These are phyloP conservation scores for Babesia ovis DNA, from an alignment of 169 alveolate genomes.

Conservation along the genomic window DNA sequence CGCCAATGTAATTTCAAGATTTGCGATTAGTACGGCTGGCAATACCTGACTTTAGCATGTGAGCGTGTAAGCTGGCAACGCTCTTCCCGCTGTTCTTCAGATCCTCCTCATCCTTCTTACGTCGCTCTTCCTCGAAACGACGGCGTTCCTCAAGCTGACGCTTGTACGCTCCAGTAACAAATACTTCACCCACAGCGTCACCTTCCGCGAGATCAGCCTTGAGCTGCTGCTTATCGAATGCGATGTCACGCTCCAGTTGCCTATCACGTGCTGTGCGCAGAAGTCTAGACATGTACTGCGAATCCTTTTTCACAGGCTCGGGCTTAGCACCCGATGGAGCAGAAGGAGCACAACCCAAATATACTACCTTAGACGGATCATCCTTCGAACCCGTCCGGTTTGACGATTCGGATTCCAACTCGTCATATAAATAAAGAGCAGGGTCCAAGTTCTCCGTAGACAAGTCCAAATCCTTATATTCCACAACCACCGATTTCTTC, in stretches of 20 bases:
- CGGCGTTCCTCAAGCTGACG: slow-evolving; percentile 74
- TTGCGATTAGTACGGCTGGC: slow-evolving; percentile 49
- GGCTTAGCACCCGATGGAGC: slow-evolving; percentile 18
- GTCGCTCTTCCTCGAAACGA: slow-evolving; percentile 65
- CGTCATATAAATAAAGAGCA: slow-evolving; percentile 29
- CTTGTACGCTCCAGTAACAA: slow-evolving; percentile 78
- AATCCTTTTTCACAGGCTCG: slow-evolving; percentile 45
- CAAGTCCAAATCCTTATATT: slow-evolving; percentile 25
- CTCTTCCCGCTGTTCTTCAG: slow-evolving; percentile 59
- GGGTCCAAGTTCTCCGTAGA: slow-evolving; percentile 34
- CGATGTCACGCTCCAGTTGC: slow-evolving; percentile 71
- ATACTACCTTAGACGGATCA: slow-evolving; percentile 6
- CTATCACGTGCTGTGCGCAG: slow-evolving; percentile 73
- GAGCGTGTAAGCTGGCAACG: slow-evolving; percentile 67
- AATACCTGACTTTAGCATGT: slow-evolving; percentile 63
- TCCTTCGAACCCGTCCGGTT: background rate
- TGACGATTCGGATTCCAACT: background rate
- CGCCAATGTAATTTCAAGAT: background rate
- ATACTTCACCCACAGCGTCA: slow-evolving; percentile 66
- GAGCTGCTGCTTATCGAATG: slow-evolving; percentile 72
- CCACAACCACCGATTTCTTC: background rate
- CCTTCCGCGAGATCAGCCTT: slow-evolving; percentile 65
- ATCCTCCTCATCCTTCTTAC: slow-evolving; percentile 47
- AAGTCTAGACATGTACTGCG: slow-evolving; percentile 72
- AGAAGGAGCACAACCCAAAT: slow-evolving; percentile 48